Conservation (phyloP, 768 basidiomycete species). For the Chalciporus piperatus region DNA sequence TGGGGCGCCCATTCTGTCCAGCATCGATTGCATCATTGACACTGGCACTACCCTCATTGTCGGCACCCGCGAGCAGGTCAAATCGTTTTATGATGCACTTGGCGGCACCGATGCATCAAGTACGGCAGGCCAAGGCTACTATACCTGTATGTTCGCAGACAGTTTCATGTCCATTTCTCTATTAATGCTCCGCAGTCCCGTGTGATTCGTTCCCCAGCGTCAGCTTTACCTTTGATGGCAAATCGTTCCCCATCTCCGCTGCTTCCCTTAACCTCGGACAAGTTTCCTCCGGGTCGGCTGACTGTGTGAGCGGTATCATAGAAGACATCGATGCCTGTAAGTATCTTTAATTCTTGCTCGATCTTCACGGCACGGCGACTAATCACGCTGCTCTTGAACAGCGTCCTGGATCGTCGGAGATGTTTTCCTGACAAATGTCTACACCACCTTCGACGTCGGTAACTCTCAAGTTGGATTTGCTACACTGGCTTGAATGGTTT, state of each 20-base stretch:
- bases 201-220: conserved; percentile 22
- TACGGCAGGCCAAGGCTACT: too few species aligned
- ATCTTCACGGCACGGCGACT: not conserved
- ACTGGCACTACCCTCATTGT: too few species aligned
- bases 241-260: too few species aligned
- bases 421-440: conserved; percentile 42
- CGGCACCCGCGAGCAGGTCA: too few species aligned
- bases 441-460: conserved; percentile 39
- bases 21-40: too few species aligned
- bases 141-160: conserved; percentile 6
- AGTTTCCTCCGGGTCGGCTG: not conserved
- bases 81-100: too few species aligned
- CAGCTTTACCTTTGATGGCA: too few species aligned
- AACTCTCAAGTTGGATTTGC: conserved; percentile 38
- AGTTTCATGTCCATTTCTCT: not conserved
- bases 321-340: not conserved
- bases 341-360: not conserved
- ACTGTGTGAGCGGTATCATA: not conserved
- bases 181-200: conserved; percentile 17
- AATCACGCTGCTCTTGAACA: not conserved
- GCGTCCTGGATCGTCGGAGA: conserved; percentile 34
- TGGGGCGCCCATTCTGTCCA: too few species aligned
- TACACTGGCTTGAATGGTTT: too few species aligned
- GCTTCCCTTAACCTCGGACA: not conserved
- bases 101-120: too few species aligned